These are phyloP conservation scores for Perkinsus marinus DNA, from an alignment of 169 alveolate species.

Conservation along the genomic window DNA sequence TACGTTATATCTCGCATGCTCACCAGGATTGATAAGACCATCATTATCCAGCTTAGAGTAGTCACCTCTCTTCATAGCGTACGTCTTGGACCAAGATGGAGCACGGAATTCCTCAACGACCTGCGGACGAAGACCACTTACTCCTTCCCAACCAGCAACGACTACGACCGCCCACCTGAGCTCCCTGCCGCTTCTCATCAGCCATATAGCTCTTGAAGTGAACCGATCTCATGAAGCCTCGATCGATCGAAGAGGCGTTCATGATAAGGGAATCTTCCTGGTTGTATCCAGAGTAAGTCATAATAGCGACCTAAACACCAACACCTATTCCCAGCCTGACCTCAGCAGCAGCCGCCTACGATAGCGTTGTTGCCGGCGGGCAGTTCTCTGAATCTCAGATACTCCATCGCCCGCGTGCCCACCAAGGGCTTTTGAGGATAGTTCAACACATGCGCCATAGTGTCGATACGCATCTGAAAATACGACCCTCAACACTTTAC, in stretches of 20 bases:
- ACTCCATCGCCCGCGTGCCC: conserved; percentile 93
- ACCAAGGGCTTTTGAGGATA: conserved; percentile 99
- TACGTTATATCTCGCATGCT: neutral
- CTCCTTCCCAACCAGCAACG: neutral
- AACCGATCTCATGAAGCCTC: conserved; percentile 95
- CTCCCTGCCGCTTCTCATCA: conserved; percentile 79
- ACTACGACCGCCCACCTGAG: conserved; percentile 18
- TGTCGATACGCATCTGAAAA: conserved; percentile 88
- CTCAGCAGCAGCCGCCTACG: conserved; percentile 71
- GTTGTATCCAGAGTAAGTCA: conserved; percentile 86
- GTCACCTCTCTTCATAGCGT: conserved; percentile 75
- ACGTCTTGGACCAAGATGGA: conserved; percentile 10
- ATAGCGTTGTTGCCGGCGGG: conserved; percentile 98
- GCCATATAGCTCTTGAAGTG: conserved; percentile 72
- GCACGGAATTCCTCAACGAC: neutral
- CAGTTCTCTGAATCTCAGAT: conserved; percentile 89
- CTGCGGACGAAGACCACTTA: neutral
- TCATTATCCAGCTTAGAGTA: conserved; percentile 90
- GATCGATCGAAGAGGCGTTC: conserved; percentile 89
- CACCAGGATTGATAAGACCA: conserved; percentile 85
- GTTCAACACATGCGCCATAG: conserved; percentile 89
- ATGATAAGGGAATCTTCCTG: conserved; percentile 97
- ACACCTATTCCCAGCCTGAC: neutral
- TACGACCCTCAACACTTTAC: too few relatives aligned
- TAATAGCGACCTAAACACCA: neutral